Base-by-base conservation (phyloP, 768 basidiomycete species). In the Chalciporus piperatus region DNA sequence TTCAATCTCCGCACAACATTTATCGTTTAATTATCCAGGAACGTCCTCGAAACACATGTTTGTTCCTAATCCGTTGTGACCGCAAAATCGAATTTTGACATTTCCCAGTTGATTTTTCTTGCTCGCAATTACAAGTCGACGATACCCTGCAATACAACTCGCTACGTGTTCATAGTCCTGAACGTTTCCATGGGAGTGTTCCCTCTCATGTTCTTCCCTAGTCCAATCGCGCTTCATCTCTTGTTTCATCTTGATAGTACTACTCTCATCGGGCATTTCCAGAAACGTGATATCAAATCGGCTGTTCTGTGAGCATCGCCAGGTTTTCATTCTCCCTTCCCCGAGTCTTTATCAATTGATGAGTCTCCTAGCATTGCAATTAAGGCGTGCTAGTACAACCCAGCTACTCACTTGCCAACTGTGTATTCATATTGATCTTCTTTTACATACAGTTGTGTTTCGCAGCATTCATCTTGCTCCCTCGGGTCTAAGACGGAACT, bases 1-100 rank as follows among this genome's bases (percentile, higher is more conserved):
- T 70, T 70, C 61, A 65, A 69, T 61, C 67, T 65, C 67, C 69
- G 67, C 61, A 63, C 6, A 55, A 57, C 58, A 59, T 54, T 57
- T 64, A 45, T 43, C 48, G 59, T 66, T 37, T 59, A 55, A 68
- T 65, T 59, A 47, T 62, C 64, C 57, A 68, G 66, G 69, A 62
- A 70, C 67, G 55, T 52, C 64, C 56, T 59, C 67, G 59, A 66
- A 47, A 52, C 52, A 28, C 48, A 59, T 54, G 59, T 40, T 37
- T 43, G 41, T 50, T 52, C 55, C 48, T 54, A 55, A 54, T 67
- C 51, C 61, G 62, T 59, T 27, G 54, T 40, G 58, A 54, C 28
- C 39, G 27, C 47, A 20, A 55, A 58, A 48, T 32, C 30, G 30
- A 9, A 27, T 27, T 27, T 27, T 27, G 6, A 1, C 6, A 27